Evolutionary conservation across 768 basidiomycete species (phyloP).

Genomic region (Strobilomyces confusus): DNA sequence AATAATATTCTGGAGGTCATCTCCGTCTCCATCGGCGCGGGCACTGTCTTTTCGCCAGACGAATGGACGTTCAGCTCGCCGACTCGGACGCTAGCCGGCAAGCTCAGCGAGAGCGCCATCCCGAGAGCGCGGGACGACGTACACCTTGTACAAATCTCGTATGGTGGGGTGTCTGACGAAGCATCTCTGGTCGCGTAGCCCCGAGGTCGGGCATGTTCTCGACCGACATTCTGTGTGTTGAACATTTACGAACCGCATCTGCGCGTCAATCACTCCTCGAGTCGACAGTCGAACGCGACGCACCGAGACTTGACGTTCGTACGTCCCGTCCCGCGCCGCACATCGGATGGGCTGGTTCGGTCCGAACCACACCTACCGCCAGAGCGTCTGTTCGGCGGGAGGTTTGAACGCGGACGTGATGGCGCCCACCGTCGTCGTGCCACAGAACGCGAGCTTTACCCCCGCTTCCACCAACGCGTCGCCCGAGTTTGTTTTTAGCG

Average conservation of each 20-base stretch:
- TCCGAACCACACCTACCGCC: too few relatives aligned
- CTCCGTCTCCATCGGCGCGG: slow-evolving; percentile 6
- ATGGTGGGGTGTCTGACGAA: background rate
- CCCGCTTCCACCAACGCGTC: slow-evolving; percentile 33
- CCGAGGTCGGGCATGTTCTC: background rate
- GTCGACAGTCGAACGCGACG: too few relatives aligned
- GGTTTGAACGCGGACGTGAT: slow-evolving; percentile 16
- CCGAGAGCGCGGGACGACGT: background rate
- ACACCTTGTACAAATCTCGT: background rate
- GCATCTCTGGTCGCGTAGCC: background rate
- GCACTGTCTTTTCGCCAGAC: slow-evolving; percentile 31
- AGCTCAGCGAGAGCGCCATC: too few relatives aligned
- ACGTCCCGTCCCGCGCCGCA: too few relatives aligned
- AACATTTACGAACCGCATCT: background rate
- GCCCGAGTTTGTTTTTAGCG: slow-evolving; percentile 34
- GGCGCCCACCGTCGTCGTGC: slow-evolving; percentile 35
- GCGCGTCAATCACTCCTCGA: too few relatives aligned
- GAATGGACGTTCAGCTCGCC: background rate
- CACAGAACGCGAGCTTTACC: slow-evolving; percentile 35
- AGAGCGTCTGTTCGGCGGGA: too few relatives aligned
- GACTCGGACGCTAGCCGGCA: too few relatives aligned
- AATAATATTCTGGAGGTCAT: background rate
- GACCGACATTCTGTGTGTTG: background rate
- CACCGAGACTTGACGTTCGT: too few relatives aligned
- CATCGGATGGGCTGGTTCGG: too few relatives aligned